A percentile compares a stretch with the other conserved stretches of the same genome.
These are phyloP conservation scores for Myrmaecium sp. DNA, from an alignment of 2,329 filamentous ascomycete genomes.

Conservation along the genomic window DNA sequence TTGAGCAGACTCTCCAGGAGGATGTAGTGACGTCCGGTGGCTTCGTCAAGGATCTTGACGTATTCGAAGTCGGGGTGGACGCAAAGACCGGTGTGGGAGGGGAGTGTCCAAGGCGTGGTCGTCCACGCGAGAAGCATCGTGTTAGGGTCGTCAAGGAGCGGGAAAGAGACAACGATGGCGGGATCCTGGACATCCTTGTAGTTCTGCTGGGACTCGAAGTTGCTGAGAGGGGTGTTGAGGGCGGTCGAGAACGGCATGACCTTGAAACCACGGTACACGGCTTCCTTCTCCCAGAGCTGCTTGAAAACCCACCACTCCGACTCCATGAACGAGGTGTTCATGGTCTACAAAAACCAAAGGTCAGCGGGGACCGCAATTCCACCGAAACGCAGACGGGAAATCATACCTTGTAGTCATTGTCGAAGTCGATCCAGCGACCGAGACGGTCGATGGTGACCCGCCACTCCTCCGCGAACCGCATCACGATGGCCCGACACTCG, in stretches of 20 bases:
- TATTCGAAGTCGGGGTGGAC: constrained; percentile 75
- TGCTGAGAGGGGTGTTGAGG: constrained; percentile 74
- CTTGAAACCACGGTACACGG: constrained; percentile 77
- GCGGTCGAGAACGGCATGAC: constrained; percentile 94
- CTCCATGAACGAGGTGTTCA: constrained; percentile 94
- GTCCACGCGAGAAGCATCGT: constrained; percentile 75
- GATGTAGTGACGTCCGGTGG: constrained; percentile 68
- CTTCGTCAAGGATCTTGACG: constrained; percentile 69
- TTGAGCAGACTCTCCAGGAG: constrained; percentile 65
- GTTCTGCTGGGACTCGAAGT: constrained; percentile 89
- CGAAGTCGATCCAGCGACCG: constrained; percentile 93
- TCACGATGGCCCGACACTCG: constrained; percentile 83
- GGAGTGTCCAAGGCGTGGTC: constrained; percentile 75
- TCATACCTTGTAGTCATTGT: constrained; percentile 80
- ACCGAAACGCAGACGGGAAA: too few relatives aligned
- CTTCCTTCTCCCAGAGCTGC: constrained; percentile 73
- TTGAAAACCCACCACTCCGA: constrained; percentile 95
- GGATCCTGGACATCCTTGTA: constrained; percentile 89
- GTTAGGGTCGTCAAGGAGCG: constrained; percentile 58
- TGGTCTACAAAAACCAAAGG: constrained; percentile 43
- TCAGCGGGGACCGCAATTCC: constrained; percentile 1
- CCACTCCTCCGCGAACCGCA: constrained; percentile 81
- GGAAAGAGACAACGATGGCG: constrained; percentile 76
- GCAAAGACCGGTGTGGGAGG: constrained; percentile 62
- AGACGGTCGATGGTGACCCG: constrained; percentile 71